Base-by-base conservation (phyloP, 805 yeast species). In the Wickerhamomyces chaumierensis region DNA sequence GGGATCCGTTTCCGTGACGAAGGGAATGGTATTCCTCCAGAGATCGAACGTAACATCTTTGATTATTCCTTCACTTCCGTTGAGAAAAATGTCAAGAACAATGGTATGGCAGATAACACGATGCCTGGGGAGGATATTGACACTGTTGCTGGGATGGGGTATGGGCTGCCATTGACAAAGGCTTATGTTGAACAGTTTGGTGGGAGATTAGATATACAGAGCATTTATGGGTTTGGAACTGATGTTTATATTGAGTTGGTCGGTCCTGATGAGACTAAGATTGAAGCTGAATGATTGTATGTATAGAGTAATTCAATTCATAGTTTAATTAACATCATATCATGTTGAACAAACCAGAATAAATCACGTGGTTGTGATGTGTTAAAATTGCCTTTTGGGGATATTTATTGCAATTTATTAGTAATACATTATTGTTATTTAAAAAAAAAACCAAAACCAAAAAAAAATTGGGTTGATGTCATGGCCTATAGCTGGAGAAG, bases 111-210 rank as follows among this genome's bases (percentile, higher is more conserved):
- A 48, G 67, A 57, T 42, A 81, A 81, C 49, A 73, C 73, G 21
- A 78, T 81, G 27, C 88, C 87, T 0, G 88, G 87, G 2, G 68
- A 70, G 18, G 80, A 80, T 2, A 81, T 83, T 1, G 66, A 68
- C 34, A 68, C 69, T 18, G 72, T 90, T 28, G 95, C 96, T 0
- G 98, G 98, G 0, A 82, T 92, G 83, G 97, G 97, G 1, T 90
- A 86, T 55, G 98, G 98, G 0, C 60, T 90, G 39, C 97, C 97
- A 6, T 63, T 90, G 44, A 82, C 88, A 43, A 64, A 75, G 48
- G 81, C 85, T 0, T 82, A 82, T 49, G 75, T 81, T 23, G 82
- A 77, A 51, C 68, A 80, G 53, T 81, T 82, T 54, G 81, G 80
- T 33, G 92, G 92, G 2, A 65, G 64, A 35, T 65, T 84, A 37